Conservation (phyloP, 371 early-diverging fungal genomes). For the Mortierella sp. region DNA sequence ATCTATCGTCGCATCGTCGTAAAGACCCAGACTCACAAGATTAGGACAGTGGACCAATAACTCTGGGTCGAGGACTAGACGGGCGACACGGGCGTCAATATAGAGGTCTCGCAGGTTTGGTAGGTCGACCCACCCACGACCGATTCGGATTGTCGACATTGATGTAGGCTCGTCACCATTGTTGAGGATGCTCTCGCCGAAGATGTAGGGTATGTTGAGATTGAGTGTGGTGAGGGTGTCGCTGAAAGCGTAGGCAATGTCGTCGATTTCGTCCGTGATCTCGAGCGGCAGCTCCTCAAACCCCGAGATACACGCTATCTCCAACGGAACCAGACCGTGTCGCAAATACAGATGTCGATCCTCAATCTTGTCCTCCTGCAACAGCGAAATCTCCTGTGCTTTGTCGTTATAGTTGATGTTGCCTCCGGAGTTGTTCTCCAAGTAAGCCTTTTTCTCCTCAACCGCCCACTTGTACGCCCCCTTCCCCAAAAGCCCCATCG, state of each 20-base stretch:
- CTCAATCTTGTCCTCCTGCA: not conserved
- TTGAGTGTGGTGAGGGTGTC: not conserved
- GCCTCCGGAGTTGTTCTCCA: not conserved
- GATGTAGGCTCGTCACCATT: not conserved
- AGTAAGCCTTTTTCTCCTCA: not conserved
- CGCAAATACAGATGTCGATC: not conserved
- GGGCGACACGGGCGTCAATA: not conserved
- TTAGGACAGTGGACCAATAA: not conserved
- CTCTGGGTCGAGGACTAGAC: not conserved
- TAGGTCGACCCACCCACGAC: not conserved
- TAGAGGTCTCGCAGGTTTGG: not conserved
- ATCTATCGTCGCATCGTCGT: not conserved
- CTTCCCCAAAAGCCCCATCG: not conserved
- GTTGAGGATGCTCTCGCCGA: not conserved
- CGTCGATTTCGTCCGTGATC: not conserved
- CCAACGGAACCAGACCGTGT: not conserved
- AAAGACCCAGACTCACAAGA: not conserved
- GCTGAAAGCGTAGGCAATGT: not conserved
- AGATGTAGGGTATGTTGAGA: not conserved
- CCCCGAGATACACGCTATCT: not conserved
- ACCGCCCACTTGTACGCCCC: not conserved
- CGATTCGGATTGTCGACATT: not conserved
- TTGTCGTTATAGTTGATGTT: not conserved
- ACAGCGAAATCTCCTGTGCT: not conserved
- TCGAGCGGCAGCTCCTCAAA: not conserved